Base-by-base conservation (phyloP, 2,329 filamentous ascomycete genomes). In the Nigrospora oryzae region DNA sequence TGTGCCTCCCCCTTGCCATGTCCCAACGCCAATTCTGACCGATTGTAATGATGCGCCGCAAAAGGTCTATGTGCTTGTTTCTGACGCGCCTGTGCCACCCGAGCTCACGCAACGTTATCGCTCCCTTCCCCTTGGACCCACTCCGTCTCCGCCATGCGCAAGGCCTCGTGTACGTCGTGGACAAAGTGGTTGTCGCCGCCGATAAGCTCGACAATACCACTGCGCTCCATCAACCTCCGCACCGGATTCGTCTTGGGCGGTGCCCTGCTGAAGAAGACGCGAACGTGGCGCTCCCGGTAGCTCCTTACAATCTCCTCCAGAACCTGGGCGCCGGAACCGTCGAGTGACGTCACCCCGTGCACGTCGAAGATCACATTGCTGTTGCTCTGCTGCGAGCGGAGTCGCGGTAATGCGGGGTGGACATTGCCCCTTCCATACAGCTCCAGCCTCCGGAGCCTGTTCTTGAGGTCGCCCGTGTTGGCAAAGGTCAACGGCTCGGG, bases 401-500 rank as follows among this genome's bases (percentile, higher is more conserved):
- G 73, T 3, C 86, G 78, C 1, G 93, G 93, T 15, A 96, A 72
- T 0, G 90, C 90, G 0, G 93, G 93, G 56, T 97, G 93, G 0
- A 87, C 89, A 43, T 77, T 73, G 38, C 73, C 83, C 0, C 89
- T 91, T n/a, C 93, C 93, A 58, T 97, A 95, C 17, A 89, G 76
- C 64, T 97, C 93, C 2, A 98, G 73, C 7, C 93, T 74, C 6
- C 86, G 76, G 11, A 98, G 73, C 4, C 93, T 78, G 43, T 83
- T 84, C 64, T 94, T 95, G 38, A 98, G 71, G 54, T 93, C 87
- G 39, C 90, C 93, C 0, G 93, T 97, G 62, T 98, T 98, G 58
- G 91, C 91, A 62, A 98, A 98, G 0, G 91, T 97, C 42, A 98
- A 71, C 0, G 93, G 93, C 60, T 98, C 93, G 0, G 93, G 91